phyloP scores from a whole-genome alignment of 2,329 filamentous ascomycete species.

The Colletotrichum musae region DNA sequence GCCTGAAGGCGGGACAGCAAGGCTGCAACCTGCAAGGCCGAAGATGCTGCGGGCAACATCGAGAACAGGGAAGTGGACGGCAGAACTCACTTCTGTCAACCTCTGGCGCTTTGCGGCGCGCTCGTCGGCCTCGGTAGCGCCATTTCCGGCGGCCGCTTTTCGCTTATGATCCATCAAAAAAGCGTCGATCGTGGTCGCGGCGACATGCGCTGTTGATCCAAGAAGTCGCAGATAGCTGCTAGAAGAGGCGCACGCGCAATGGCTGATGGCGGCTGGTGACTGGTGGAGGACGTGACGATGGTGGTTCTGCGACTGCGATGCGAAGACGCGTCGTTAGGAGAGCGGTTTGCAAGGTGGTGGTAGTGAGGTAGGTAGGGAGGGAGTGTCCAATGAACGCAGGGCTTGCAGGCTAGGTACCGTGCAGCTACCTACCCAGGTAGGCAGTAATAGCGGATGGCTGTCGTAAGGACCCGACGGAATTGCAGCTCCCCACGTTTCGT shows the following conservation, averaged over 20 bases:
- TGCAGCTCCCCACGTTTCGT: no score
- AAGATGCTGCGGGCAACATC: background rate
- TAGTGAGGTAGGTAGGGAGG: conserved; percentile 15
- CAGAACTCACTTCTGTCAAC: conserved; percentile 62
- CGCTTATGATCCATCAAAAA: conserved; percentile 69
- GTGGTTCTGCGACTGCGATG: conserved; percentile 32
- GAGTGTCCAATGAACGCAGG: background rate
- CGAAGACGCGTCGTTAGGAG: conserved; percentile 39
- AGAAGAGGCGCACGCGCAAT: conserved; percentile 21
- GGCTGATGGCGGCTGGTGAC: conserved; percentile 12
- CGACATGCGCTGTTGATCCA: conserved; percentile 20
- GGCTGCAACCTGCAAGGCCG: conserved; percentile 9
- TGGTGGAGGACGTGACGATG: conserved; percentile 21
- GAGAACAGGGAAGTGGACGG: conserved; percentile 30
- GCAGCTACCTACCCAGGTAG: background rate
- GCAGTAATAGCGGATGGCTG: no score
- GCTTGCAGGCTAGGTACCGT: conserved; percentile 25
- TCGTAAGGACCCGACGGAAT: no score
- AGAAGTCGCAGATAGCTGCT: conserved; percentile 13
- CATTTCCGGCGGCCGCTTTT: conserved; percentile 63
- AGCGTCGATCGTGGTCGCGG: conserved; percentile 18
- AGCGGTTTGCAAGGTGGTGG: conserved; percentile 20
- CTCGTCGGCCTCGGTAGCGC: conserved; percentile 64
- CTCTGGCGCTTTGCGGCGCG: conserved; percentile 70
- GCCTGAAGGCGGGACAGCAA: background rate